A percentile compares a stretch with the other conserved stretches of the same genome.
Evolutionary conservation across 805 yeast species (phyloP).

Genomic region (Yarrowia keelungensis): DNA sequence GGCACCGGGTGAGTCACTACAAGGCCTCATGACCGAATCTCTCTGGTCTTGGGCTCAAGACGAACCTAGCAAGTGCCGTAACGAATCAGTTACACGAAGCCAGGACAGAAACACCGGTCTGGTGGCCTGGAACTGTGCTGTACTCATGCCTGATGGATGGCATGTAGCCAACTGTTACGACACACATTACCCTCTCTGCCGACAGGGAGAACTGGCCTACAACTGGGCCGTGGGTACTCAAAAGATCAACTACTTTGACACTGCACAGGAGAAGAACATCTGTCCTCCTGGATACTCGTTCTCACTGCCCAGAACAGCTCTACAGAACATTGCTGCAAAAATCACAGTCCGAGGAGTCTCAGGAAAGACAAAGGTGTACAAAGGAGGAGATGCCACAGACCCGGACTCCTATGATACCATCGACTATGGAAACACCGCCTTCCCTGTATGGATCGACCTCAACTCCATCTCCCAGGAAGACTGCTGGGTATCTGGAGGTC

Average conservation of each 20-base stretch:
- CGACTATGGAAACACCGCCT: constrained; percentile 44
- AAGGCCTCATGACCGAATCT: constrained; percentile 42
- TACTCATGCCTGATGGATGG: constrained; percentile 61
- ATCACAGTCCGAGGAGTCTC: constrained; percentile 32
- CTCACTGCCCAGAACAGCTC: constrained; percentile 59
- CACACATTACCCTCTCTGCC: constrained; percentile 63
- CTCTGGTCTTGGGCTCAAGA: constrained; percentile 78
- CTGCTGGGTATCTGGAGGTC: constrained; percentile 90
- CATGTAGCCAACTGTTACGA: constrained; percentile 69
- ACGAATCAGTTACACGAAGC: constrained; percentile 40
- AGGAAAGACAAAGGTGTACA: constrained; percentile 13
- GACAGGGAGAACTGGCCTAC: constrained; percentile 52
- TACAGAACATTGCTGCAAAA: constrained; percentile 53
- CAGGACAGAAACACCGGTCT: constrained; percentile 39
- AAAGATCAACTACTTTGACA: constrained; percentile 48
- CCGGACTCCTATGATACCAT: constrained; percentile 25
- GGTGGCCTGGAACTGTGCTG: constrained; percentile 58
- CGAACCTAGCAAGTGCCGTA: constrained; percentile 56
- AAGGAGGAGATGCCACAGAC: constrained; percentile 30
- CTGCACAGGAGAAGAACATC: constrained; percentile 42
- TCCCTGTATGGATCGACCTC: constrained; percentile 76
- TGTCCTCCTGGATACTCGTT: constrained; percentile 53
- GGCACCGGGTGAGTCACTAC: constrained; percentile 39
- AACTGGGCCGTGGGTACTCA: constrained; percentile 51
- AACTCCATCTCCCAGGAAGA: constrained; percentile 74